Evolutionary conservation across 352 stramenopile genomes (phyloP), one percentile per base, ranked within the genome.

Genomic region (Phytophthora europaea): DNA sequence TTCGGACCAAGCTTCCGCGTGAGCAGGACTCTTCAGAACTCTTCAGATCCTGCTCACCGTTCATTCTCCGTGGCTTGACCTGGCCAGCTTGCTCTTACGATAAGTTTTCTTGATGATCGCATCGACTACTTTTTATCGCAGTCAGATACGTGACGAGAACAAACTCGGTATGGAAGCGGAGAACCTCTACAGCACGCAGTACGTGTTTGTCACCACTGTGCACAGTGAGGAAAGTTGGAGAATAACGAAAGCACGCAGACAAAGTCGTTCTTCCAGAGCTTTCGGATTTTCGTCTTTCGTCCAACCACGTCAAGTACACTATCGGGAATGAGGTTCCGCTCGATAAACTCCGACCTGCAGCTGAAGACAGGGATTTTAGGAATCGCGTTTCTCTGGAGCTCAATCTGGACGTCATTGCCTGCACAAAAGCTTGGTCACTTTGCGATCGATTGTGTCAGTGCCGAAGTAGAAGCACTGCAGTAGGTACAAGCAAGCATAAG

Each of bases 181-280:
- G 0, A 93, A 63, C 31, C 80, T 83, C 71, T 91, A 93, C 2
- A 93, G 65, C 10, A 87, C 84, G 9, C 77, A 86, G 58, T 91
- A 93, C 2, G 86, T 93, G 2, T 69, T 82, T 3, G 86, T 83
- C 0, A 85, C 60, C 22, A 93, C 74, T 0, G 84, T 90, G 87
- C 87, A 3, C 83, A 81, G 38, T 85, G 75, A 40, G 75, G 75
- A 28, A 76, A 77, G 36, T 74, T 82, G 3, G 81, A 86, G 48
- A 94, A 92, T 9, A 94, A 70, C 1, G 87, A 91, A 10, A 94
- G 65, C 38, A 93, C 87, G 1, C 87, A 85, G 52, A 94, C 84
- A 56, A 79, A 94, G 9, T 76, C 76, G n/a, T 80, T 78, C 53
- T 94, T 92, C 0, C 87, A 76, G 33, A 94, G 69, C 54, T 94